Percentiles rank a stretch among this genome's conserved stretches.
phyloP scores from a whole-genome alignment of 495 filamentous ascomycete genomes.

The Poronia punctata region DNA sequence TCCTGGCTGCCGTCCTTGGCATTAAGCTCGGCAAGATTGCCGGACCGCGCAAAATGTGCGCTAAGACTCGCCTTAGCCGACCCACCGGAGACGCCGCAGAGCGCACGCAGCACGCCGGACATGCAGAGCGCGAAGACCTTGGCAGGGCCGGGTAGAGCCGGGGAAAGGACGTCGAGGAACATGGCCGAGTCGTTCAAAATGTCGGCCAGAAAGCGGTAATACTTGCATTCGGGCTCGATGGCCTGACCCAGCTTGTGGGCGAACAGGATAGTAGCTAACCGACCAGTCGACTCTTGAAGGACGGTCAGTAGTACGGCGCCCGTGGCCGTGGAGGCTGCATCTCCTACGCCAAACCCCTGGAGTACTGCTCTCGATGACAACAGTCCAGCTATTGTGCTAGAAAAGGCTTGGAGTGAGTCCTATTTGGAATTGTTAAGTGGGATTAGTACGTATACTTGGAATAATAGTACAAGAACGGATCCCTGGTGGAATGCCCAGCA shows the following conservation, averaged over 20 bases:
- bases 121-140: slow-evolving; percentile 66
- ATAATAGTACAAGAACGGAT: no score
- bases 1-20: slow-evolving; percentile 96
- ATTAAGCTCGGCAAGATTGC: slow-evolving; percentile 91
- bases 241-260: slow-evolving; percentile 77
- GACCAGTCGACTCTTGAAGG: slow-evolving; percentile 75
- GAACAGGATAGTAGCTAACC: slow-evolving; percentile 86
- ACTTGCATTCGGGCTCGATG: slow-evolving; percentile 93
- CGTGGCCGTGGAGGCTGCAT: slow-evolving; percentile 77
- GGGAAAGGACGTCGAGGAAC: slow-evolving; percentile 81
- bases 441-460: slow-evolving; percentile 1
- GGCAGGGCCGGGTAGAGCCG: slow-evolving; percentile 60
- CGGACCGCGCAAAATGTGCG: slow-evolving; percentile 81
- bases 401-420: slow-evolving; percentile 94
- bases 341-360: slow-evolving; percentile 88
- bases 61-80: slow-evolving; percentile 86
- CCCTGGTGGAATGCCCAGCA: no score
- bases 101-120: slow-evolving; percentile 67
- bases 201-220: slow-evolving; percentile 83
- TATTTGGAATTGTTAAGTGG: slow-evolving; percentile 9
- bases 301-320: slow-evolving; percentile 80
- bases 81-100: slow-evolving; percentile 85
- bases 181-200: slow-evolving; percentile 90
- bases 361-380: slow-evolving; percentile 84
- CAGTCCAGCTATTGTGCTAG: slow-evolving; percentile 84